A percentile compares a stretch with the other conserved stretches of the same genome.
Conservation (phyloP, 169 alveolate species). For the Eimeria necatrix region DNA sequence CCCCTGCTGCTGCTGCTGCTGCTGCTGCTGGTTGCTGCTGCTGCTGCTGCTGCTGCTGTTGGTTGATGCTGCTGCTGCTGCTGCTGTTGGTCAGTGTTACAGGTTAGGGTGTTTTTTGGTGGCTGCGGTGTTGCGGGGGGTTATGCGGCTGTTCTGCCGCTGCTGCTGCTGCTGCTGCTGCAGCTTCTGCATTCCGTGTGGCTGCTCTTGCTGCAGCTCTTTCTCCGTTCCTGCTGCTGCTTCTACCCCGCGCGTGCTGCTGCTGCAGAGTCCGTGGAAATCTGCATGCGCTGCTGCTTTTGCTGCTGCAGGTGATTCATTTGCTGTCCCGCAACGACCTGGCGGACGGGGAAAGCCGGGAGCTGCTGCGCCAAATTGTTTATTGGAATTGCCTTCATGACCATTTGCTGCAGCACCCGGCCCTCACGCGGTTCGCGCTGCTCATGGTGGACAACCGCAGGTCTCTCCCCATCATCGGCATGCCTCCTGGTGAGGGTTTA, state of each 20-base stretch:
- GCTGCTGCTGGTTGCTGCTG: slow-evolving; percentile 18
- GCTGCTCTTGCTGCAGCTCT: neutral
- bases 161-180: neutral
- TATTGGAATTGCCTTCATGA: slow-evolving; percentile 42
- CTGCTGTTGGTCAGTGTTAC: neutral
- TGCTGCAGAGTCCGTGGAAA: too few relatives aligned
- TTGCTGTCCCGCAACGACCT: slow-evolving; percentile 10
- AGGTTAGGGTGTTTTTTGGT: neutral
- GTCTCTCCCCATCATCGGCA: slow-evolving; percentile 32
- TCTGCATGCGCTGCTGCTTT: neutral
- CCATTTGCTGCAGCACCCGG: neutral
- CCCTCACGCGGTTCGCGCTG: neutral
- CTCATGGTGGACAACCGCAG: slow-evolving; percentile 15
- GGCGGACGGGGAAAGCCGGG: slow-evolving; percentile 8
- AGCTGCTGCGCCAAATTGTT: slow-evolving; percentile 18
- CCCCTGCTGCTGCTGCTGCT: neutral
- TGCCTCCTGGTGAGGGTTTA: slow-evolving; percentile 19
- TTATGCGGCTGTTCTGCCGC: neutral
- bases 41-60: slow-evolving; percentile 51
- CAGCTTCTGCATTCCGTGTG: neutral
- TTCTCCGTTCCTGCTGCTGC: too few relatives aligned
- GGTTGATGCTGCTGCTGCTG: slow-evolving; percentile 1
- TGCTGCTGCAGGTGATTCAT: slow-evolving; percentile 7
- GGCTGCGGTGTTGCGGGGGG: neutral
- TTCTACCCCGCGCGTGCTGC: too few relatives aligned